Evolutionary conservation across 2,329 filamentous ascomycete species (phyloP).

Genomic region (Fusarium citri): DNA sequence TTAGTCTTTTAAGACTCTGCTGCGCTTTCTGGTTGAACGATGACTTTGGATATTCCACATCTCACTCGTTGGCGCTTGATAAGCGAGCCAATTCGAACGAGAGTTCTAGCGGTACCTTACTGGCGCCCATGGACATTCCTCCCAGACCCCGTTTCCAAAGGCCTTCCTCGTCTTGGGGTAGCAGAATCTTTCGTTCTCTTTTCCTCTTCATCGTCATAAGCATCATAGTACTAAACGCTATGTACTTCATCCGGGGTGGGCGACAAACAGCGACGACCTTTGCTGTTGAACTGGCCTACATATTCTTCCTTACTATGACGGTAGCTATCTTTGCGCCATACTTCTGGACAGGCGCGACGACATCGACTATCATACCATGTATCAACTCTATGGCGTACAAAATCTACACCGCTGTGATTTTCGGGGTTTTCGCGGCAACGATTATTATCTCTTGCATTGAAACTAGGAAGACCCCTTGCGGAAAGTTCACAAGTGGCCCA

Average conservation of each 20-base stretch:
- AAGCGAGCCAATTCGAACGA: background rate
- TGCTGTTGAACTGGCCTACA: background rate
- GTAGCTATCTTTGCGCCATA: background rate
- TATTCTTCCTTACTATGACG: background rate
- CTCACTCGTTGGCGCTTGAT: background rate
- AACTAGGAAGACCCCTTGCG: conserved; percentile 19
- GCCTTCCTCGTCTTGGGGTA: background rate
- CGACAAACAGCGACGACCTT: background rate
- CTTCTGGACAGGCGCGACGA: background rate
- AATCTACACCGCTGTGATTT: background rate
- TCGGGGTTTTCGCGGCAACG: background rate
- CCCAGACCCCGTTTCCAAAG: background rate
- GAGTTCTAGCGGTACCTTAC: background rate
- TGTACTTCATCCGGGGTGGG: background rate
- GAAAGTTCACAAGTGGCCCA: conserved; percentile 20
- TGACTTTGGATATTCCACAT: background rate
- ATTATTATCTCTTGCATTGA: conserved; percentile 12
- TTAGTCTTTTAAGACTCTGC: conserved; percentile 15
- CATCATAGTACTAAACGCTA: background rate
- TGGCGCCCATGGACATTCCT: background rate
- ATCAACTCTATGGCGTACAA: conserved; percentile 13
- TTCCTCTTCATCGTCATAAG: background rate
- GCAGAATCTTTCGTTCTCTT: background rate
- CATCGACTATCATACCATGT: conserved; percentile 8
- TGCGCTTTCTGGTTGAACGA: conserved; percentile 12